Conservation (phyloP, 257 asterid genomes). For the Knoxia roxburghii region DNA sequence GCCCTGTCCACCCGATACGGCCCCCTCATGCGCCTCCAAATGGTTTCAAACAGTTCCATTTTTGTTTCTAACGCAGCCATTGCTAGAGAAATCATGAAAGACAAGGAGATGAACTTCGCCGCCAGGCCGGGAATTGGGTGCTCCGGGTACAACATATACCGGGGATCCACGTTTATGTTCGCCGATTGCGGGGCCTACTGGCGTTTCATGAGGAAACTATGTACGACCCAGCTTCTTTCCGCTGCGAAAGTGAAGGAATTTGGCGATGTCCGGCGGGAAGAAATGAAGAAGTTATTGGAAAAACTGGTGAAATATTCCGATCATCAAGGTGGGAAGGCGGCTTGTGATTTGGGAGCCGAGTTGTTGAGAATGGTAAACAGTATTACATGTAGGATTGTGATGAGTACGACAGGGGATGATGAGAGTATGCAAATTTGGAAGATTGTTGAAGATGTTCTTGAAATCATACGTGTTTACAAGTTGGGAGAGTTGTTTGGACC, state of each 20-base stretch:
- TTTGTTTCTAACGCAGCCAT: constrained; percentile 41
- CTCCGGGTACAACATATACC: constrained; percentile 40
- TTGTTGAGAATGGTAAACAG: constrained; percentile 37
- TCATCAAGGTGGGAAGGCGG: constrained; percentile 17
- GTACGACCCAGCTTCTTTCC: constrained; percentile 57
- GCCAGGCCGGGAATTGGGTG: constrained; percentile 41
- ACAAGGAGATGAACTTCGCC: constrained; percentile 39
- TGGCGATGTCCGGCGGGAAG: constrained; percentile 10
- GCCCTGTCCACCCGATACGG: constrained; percentile 38
- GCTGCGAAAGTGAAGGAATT: constrained; percentile 36
- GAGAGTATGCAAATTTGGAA: constrained; percentile 44
- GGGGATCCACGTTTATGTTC: constrained; percentile 43
- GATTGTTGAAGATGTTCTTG: constrained; percentile 36
- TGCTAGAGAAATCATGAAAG: constrained; percentile 45
- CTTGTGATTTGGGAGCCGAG: constrained; percentile 47
- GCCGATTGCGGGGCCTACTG: constrained; percentile 59
- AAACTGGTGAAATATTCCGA: constrained; percentile 13
- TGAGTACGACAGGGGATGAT: constrained; percentile 39
- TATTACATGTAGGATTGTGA: constrained; percentile 39
- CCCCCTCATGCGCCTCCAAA: constrained; percentile 39
- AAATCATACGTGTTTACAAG: constrained; percentile 38
- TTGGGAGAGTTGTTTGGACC: constrained; percentile 50
- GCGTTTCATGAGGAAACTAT: constrained; percentile 66
- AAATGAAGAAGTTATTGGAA: constrained; percentile 24
- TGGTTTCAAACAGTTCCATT: constrained; percentile 40